A percentile compares a stretch with the other conserved stretches of the same genome.
phyloP scores from a whole-genome alignment of 306 rosid genomes.

The Pyrus communis region DNA sequence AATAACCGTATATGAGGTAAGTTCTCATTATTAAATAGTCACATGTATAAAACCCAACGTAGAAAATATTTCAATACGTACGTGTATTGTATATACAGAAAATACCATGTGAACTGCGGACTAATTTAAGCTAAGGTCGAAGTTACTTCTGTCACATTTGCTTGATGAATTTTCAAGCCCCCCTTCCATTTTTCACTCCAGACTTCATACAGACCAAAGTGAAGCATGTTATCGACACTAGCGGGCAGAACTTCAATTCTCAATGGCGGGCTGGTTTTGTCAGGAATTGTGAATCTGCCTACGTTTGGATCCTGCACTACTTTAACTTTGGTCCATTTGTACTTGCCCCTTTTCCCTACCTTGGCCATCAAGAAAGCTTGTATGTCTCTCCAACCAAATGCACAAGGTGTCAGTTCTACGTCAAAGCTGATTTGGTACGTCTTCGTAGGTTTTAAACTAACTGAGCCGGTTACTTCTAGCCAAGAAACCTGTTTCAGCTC shows the following conservation, averaged over 20 bases:
- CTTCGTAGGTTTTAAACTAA: fast-evolving
- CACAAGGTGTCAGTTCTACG: conserved; percentile 13
- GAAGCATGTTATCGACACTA: neutral
- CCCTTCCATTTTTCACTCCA: conserved; percentile 95
- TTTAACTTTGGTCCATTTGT: fast-evolving
- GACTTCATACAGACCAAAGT: conserved; percentile 83
- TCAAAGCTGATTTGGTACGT: conserved; percentile 19
- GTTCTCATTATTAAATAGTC: neutral
- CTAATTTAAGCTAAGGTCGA: neutral
- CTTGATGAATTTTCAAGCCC: conserved; percentile 46
- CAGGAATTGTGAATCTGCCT: fast-evolving
- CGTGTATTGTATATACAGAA: neutral
- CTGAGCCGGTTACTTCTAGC: conserved; percentile 55
- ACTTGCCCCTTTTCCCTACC: conserved; percentile 43
- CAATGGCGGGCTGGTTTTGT: neutral
- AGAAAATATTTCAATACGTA: neutral
- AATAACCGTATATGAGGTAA: neutral
- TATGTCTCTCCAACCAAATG: conserved; percentile 60
- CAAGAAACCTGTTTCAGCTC: conserved; percentile 68
- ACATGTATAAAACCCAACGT: neutral
- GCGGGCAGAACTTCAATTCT: fast-evolving
- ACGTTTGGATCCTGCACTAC: neutral
- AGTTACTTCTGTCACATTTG: neutral
- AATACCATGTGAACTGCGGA: neutral
- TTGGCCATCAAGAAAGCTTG: conserved; percentile 65